Conservation (phyloP, 352 stramenopile genomes). For the Blastocystis hominis region DNA sequence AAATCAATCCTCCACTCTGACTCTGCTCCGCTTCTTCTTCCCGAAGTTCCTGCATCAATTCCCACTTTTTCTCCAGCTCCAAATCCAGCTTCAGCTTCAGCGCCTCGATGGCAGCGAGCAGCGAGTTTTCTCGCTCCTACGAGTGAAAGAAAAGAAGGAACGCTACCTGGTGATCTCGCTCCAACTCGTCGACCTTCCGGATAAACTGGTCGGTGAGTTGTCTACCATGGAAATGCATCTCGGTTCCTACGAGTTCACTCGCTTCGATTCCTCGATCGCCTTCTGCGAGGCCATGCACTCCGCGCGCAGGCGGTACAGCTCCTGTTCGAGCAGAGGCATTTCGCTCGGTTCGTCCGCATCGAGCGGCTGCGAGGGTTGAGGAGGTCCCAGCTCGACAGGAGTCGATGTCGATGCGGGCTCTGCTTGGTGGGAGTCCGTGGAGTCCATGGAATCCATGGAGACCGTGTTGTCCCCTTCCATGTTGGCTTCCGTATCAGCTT, state of each 20-base stretch:
- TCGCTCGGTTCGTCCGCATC: background rate
- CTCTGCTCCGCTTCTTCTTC: slow-evolving; percentile 34
- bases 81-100: slow-evolving; percentile 57
- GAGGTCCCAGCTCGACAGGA: background rate
- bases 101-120: slow-evolving; percentile 14
- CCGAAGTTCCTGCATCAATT: slow-evolving; percentile 31
- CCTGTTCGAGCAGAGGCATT: background rate
- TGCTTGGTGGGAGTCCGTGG: too few relatives aligned
- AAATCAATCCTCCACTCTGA: slow-evolving; percentile 21
- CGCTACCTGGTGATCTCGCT: slow-evolving; percentile 14
- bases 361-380: background rate
- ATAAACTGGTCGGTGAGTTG: slow-evolving; percentile 48
- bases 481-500: background rate
- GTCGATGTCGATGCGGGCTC: background rate
- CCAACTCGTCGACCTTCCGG: slow-evolving; percentile 1
- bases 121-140: slow-evolving; percentile 45
- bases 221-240: background rate
- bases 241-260: slow-evolving; percentile 21
- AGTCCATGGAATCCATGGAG: background rate
- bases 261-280: background rate
- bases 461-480: background rate
- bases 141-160: background rate
- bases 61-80: slow-evolving; percentile 56
- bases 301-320: background rate
- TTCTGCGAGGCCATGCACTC: background rate